These are phyloP conservation scores for Leishmania tropica DNA, from an alignment of 208 protist genomes.

Conservation along the genomic window DNA sequence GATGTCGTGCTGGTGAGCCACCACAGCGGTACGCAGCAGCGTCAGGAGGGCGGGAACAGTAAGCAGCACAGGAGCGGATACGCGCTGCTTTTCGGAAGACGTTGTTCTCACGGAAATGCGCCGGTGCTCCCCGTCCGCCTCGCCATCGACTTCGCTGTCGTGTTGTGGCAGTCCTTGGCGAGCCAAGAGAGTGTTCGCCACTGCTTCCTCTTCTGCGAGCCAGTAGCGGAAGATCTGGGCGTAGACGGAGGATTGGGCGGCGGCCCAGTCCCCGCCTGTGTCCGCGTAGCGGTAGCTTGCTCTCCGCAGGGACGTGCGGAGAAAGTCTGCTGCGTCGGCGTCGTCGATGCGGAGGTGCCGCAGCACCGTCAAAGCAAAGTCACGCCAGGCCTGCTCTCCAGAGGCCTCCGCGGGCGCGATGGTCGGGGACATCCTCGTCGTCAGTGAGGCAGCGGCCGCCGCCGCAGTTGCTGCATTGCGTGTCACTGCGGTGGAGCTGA, in stretches of 20 bases:
- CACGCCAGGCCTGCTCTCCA: constrained; percentile 7
- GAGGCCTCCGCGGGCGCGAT: background rate
- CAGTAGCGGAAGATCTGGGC: constrained; percentile 22
- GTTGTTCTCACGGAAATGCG: background rate
- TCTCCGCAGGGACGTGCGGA: constrained; percentile 9
- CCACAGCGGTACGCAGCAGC: constrained; percentile 32
- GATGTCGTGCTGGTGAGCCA: constrained; percentile 29
- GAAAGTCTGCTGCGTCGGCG: constrained; percentile 8
- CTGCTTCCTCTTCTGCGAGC: constrained; percentile 13
- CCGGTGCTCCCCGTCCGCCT: background rate
- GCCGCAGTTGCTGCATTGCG: background rate
- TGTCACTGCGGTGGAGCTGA: background rate
- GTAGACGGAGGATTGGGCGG: constrained; percentile 25
- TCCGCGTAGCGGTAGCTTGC: constrained; percentile 22
- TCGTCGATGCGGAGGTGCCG: constrained; percentile 8
- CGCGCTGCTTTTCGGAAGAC: background rate
- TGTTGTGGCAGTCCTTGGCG: constrained; percentile 6
- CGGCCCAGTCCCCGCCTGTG: constrained; percentile 20
- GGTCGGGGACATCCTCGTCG: background rate
- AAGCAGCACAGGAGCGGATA: constrained; percentile 6
- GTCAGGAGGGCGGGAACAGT: constrained; percentile 19
- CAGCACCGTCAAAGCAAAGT: constrained; percentile 16
- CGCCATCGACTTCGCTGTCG: background rate
- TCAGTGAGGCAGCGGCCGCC: background rate
- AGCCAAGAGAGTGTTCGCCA: background rate